Base-by-base conservation (phyloP, 129 eudicot species). In the Apium graveolens region DNA sequence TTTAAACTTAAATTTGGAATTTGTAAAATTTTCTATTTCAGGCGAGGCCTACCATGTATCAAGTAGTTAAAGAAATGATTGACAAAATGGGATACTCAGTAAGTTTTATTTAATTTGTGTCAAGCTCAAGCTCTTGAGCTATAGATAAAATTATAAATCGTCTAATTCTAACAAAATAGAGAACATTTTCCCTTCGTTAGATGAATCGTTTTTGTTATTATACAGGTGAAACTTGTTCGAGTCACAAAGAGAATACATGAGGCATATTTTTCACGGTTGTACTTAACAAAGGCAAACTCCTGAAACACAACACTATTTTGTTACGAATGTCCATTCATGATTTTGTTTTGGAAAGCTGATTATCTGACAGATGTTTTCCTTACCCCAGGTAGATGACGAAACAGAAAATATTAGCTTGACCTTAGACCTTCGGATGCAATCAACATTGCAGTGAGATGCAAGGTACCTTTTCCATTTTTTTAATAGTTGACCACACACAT, bases 351-450 rank as follows among this genome's bases (percentile, higher is more conserved):
- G 24, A 62, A 41, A 16, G 13, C 16, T 46, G 53, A 63, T 34
- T 32, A 73, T 82, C 43, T 86, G 85, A 66, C 57, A 43, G 49
- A 18, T 75, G 71, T 76, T 81, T 27, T 73, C 70, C 31, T 81
- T 45, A 24, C 42, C 32, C 48, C 88, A 96, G 99, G 51, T 80
- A 70, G 99, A 84, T 75, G 90, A 96, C 80, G 97, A 92, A 84
- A 87, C 85, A 44, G 94, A 86, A 29, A 71, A 82, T 70, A 78
- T 92, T 79, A 86, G 91, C 88, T 90, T 83, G 97, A 96, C 78
- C 90, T 92, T 62, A 92, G 97, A 10, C 97, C 99, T 27, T 96
- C 99, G 11, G 99, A 96, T 86, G 99, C 97, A 78, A 96, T 96
- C 48, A 96, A 96, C 73, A 96, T 96, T 71, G 99, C 97, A 70